These are phyloP conservation scores for Viola odorata DNA, from an alignment of 345 rosid genomes.

Conservation along the genomic window DNA sequence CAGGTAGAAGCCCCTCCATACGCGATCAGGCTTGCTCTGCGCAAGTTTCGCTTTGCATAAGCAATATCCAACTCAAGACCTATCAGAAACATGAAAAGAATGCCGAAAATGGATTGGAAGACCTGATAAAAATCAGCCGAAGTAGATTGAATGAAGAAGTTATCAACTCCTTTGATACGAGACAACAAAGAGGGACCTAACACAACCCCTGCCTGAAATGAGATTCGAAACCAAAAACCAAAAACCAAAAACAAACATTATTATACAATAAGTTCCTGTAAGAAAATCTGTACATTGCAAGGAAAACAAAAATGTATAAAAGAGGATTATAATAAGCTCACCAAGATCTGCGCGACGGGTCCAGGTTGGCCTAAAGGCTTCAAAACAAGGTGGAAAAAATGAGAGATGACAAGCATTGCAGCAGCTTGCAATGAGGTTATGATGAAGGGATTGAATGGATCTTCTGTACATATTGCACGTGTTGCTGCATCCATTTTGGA, in stretches of 20 bases:
- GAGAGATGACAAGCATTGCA: slow-evolving; percentile 77
- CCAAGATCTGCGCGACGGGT: slow-evolving; percentile 84
- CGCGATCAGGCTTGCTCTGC: slow-evolving; percentile 39
- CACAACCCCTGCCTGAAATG: slow-evolving; percentile 67
- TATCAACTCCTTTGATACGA: slow-evolving; percentile 28
- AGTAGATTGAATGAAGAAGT: slow-evolving; percentile 47
- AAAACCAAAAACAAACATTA: neutral
- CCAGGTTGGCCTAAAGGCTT: slow-evolving; percentile 76
- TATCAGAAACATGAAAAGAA: slow-evolving; percentile 69
- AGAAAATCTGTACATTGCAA: neutral
- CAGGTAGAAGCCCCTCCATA: slow-evolving; percentile 33
- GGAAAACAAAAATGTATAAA: neutral
- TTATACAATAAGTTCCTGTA: neutral
- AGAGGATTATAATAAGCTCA: slow-evolving; percentile 6
- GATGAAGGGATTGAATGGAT: slow-evolving; percentile 67
- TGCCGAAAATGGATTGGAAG: slow-evolving; percentile 44
- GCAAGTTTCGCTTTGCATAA: slow-evolving; percentile 48
- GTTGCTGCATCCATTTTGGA: no score
- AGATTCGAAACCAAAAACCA: neutral
- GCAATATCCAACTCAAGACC: slow-evolving; percentile 64
- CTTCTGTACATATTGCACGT: neutral
- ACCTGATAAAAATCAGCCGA: slow-evolving; percentile 48
- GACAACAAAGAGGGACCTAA: slow-evolving; percentile 66
- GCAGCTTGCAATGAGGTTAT: slow-evolving; percentile 55
- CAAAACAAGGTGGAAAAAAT: slow-evolving; percentile 64